Evolutionary conservation across 108 stramenopile genomes (phyloP).

Genomic region (Conticribra guillardii): DNA sequence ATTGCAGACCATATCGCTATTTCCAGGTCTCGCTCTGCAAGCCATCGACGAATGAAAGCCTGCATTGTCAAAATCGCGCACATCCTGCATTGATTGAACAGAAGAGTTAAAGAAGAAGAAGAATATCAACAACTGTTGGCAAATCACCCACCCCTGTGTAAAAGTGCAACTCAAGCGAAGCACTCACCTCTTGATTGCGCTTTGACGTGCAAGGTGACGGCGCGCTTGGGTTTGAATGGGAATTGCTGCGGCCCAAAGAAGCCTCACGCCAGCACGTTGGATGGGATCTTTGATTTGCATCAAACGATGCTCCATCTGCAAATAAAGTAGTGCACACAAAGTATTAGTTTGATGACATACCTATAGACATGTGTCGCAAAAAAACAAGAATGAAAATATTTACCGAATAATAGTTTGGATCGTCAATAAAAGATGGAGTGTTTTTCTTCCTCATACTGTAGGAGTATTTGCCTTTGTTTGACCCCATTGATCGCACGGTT

Average conservation of each 20-base stretch:
- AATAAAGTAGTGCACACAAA: too few relatives aligned
- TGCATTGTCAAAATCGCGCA: conserved; percentile 80
- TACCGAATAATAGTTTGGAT: conserved; percentile 43
- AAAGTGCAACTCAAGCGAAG: neutral
- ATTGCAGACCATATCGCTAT: conserved; percentile 55
- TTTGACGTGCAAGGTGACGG: conserved; percentile 66
- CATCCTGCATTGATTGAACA: conserved; percentile 38
- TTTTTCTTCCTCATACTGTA: conserved; percentile 20
- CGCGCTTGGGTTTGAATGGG: conserved; percentile 80
- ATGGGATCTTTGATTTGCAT: conserved; percentile 78
- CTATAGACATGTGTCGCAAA: neutral
- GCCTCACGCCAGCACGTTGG: conserved; percentile 72
- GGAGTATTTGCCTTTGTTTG: conserved; percentile 5
- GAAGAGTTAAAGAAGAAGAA: too few relatives aligned
- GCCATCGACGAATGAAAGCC: conserved; percentile 75
- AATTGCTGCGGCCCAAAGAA: conserved; percentile 80
- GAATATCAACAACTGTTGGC: too few relatives aligned
- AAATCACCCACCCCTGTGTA: too few relatives aligned
- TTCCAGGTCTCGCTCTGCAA: conserved; percentile 63
- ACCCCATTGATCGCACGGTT: conserved; percentile 4
- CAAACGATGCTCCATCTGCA: conserved; percentile 39
- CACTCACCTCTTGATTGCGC: conserved; percentile 58
- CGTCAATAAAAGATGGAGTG: conserved; percentile 33
- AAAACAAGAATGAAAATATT: conserved; percentile 8
- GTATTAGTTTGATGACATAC: neutral